phyloP scores from a whole-genome alignment of 345 rosid species.

The Syzygium jambos region DNA sequence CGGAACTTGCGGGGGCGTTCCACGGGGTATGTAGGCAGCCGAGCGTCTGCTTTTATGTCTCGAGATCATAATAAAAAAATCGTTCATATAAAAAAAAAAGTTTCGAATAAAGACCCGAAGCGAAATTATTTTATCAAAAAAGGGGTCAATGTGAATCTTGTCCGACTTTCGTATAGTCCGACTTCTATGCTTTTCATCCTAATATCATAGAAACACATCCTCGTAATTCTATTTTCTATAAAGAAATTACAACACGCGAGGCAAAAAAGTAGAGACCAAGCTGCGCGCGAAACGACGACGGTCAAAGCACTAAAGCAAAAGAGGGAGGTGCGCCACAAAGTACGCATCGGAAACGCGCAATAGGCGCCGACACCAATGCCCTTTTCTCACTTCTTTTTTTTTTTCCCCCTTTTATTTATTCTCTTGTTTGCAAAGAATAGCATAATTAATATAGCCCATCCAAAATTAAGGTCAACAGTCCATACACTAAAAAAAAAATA shows the following conservation, averaged over 20 bases:
- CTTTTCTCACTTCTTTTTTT: background rate
- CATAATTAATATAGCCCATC: background rate
- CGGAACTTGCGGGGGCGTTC: background rate
- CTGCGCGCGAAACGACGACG: background rate
- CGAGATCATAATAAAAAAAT: fast-evolving
- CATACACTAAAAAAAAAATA: background rate
- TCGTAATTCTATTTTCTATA: background rate
- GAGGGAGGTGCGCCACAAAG: background rate
- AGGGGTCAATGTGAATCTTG: too few species aligned
- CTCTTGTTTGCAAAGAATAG: background rate
- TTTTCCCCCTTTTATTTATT: background rate
- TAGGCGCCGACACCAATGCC: background rate
- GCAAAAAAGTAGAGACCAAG: background rate
- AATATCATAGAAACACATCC: background rate
- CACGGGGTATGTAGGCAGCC: background rate
- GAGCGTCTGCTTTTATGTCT: background rate
- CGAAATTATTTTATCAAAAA: too few species aligned
- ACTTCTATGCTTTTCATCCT: background rate
- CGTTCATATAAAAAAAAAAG: too few species aligned
- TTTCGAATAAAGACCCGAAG: too few species aligned
- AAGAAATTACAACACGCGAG: background rate
- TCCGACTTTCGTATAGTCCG: fast-evolving
- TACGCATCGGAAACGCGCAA: background rate
- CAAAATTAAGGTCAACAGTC: background rate
- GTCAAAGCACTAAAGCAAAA: background rate